phyloP scores from a whole-genome alignment of 2,329 filamentous ascomycete species.

The Colletotrichum scovillei region DNA sequence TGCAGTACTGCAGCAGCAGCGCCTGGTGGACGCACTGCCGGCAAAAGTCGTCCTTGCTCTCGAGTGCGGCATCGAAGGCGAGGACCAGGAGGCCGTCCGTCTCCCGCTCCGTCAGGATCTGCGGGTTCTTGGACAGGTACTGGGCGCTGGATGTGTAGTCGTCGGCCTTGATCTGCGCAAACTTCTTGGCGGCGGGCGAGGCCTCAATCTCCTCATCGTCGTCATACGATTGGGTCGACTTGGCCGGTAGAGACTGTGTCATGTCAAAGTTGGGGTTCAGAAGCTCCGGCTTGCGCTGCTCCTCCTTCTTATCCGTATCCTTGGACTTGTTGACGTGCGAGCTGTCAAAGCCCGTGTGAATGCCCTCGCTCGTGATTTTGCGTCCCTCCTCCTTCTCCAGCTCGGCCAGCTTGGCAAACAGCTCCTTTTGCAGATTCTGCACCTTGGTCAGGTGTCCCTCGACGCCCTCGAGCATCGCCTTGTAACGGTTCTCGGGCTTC shows the following conservation, averaged over 20 bases:
- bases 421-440: constrained; percentile 78
- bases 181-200: constrained; percentile 81
- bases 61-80: constrained; percentile 89
- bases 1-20: constrained; percentile 92
- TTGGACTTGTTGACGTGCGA: constrained; percentile 79
- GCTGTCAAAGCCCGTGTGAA: constrained; percentile 91
- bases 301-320: constrained; percentile 56
- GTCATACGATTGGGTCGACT: constrained; percentile 59
- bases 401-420: constrained; percentile 79
- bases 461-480: constrained; percentile 83
- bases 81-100: constrained; percentile 91
- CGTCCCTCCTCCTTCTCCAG: constrained; percentile 85
- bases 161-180: constrained; percentile 80
- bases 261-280: constrained; percentile 73
- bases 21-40: constrained; percentile 94
- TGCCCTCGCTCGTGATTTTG: constrained; percentile 94
- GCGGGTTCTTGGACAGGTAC: constrained; percentile 83
- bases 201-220: constrained; percentile 82
- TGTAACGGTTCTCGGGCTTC: constrained; percentile 72
- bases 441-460: constrained; percentile 83
- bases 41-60: constrained; percentile 79
- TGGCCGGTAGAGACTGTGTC: constrained; percentile 38
- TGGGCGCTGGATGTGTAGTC: constrained; percentile 80
- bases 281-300: constrained; percentile 71
- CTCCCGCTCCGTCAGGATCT: constrained; percentile 84